Percentiles rank a stretch among this genome's conserved stretches.
These are phyloP conservation scores for Solanum sparsipilum DNA, from an alignment of 257 asterid genomes.

Conservation along the genomic window DNA sequence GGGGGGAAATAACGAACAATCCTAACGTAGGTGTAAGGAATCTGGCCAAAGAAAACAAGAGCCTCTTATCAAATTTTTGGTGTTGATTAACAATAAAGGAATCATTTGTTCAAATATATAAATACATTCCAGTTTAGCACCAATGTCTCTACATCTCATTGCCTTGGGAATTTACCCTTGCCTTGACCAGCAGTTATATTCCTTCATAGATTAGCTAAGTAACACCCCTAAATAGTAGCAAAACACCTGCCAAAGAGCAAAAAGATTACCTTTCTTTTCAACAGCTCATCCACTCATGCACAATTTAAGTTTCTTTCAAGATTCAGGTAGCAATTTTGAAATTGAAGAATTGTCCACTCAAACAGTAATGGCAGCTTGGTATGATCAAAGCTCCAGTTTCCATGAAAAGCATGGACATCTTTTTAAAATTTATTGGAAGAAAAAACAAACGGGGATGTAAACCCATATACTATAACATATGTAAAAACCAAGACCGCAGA, in stretches of 20 bases:
- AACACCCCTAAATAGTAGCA: neutral
- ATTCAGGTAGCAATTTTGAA: neutral
- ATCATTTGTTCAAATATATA: neutral
- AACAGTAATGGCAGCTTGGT: neutral
- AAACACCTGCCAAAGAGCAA: neutral
- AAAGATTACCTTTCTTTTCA: neutral
- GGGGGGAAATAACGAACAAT: neutral
- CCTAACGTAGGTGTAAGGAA: neutral
- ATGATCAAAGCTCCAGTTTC: neutral
- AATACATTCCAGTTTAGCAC: neutral
- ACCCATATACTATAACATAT: neutral
- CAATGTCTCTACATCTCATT: neutral
- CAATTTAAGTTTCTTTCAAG: neutral
- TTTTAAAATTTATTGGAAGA: neutral
- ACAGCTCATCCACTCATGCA: neutral
- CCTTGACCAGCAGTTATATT: neutral
- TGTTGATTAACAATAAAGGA: neutral
- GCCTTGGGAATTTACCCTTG: neutral
- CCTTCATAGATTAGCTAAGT: neutral
- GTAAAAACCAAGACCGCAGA: neutral
- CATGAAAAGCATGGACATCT: neutral
- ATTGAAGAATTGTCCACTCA: neutral
- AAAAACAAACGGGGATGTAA: neutral
- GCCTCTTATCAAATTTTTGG: neutral
- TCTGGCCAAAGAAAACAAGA: neutral